These are phyloP conservation scores for Beta vulgaris DNA, from an alignment of 148 eudicot species.

Conservation along the genomic window DNA sequence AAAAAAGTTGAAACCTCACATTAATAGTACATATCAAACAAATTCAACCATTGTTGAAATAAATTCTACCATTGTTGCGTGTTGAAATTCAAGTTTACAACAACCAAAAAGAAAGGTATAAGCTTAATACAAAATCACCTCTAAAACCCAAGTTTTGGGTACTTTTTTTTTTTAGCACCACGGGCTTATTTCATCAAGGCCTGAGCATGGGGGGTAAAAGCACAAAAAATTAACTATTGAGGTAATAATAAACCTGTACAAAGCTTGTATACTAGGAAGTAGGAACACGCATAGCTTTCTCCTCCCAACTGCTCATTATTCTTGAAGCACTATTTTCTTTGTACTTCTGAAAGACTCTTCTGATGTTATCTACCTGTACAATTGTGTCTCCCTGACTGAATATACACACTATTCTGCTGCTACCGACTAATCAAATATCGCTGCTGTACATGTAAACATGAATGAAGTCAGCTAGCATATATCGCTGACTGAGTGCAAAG, in stretches of 20 bases:
- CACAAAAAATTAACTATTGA: background rate
- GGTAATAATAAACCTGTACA: constrained; percentile 18
- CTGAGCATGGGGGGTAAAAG: background rate
- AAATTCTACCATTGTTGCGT: background rate
- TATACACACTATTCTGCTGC: constrained; percentile 19
- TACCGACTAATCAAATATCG: background rate
- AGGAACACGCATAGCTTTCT: background rate
- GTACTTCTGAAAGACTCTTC: background rate
- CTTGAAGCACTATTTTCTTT: background rate
- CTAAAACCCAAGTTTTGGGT: background rate
- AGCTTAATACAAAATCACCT: background rate
- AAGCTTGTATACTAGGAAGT: background rate
- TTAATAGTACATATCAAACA: background rate
- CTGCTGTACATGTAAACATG: constrained; percentile 26
- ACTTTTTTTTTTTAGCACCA: background rate
- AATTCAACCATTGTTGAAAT: background rate
- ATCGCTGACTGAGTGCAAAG: constrained; percentile 2
- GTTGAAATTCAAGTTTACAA: background rate
- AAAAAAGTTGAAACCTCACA: background rate
- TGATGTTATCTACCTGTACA: constrained; percentile 33
- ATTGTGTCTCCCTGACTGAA: constrained; percentile 25
- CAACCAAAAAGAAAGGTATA: background rate
- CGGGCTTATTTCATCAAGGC: background rate
- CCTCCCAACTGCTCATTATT: constrained; percentile 9
- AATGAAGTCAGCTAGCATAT: background rate